Percentiles rank a stretch among this genome's conserved stretches.
These are phyloP conservation scores for Agastache rugosa DNA, from an alignment of 257 asterid species.

Conservation along the genomic window DNA sequence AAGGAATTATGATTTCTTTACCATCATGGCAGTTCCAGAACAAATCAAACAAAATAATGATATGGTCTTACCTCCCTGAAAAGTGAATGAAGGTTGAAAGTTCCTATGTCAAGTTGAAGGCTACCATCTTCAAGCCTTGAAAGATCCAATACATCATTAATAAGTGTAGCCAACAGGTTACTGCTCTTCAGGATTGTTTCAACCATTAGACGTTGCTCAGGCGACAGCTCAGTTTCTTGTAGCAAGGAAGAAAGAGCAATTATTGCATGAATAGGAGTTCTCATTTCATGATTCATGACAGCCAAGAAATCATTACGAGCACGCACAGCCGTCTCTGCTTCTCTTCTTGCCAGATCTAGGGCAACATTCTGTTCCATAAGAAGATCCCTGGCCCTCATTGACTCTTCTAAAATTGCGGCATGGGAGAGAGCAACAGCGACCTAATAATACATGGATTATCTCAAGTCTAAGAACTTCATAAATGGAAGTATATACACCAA, in stretches of 20 bases:
- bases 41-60: not conserved
- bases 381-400: slow-evolving; percentile 96
- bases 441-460: slow-evolving; percentile 48
- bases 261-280: slow-evolving; percentile 98
- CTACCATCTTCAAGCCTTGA: slow-evolving; percentile 98
- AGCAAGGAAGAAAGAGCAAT: slow-evolving; percentile 88
- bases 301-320: slow-evolving; percentile 98
- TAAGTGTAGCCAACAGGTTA: slow-evolving; percentile 92
- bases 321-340: slow-evolving; percentile 97
- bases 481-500: not conserved
- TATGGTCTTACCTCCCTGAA: slow-evolving; percentile 69
- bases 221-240: slow-evolving; percentile 85
- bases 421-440: slow-evolving; percentile 99
- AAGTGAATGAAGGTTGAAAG: slow-evolving; percentile 82
- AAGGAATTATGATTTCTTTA: not conserved
- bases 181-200: slow-evolving; percentile 96
- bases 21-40: slow-evolving; percentile 14
- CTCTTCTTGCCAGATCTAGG: slow-evolving; percentile 90
- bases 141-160: slow-evolving; percentile 96
- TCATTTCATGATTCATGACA: slow-evolving; percentile 99
- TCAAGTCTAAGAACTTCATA: not conserved
- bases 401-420: slow-evolving; percentile 97
- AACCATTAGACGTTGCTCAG: slow-evolving; percentile 98
- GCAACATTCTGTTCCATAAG: slow-evolving; percentile 94
- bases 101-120: slow-evolving; percentile 81